phyloP scores from a whole-genome alignment of 768 basidiomycete genomes.

The Russula sp. region DNA sequence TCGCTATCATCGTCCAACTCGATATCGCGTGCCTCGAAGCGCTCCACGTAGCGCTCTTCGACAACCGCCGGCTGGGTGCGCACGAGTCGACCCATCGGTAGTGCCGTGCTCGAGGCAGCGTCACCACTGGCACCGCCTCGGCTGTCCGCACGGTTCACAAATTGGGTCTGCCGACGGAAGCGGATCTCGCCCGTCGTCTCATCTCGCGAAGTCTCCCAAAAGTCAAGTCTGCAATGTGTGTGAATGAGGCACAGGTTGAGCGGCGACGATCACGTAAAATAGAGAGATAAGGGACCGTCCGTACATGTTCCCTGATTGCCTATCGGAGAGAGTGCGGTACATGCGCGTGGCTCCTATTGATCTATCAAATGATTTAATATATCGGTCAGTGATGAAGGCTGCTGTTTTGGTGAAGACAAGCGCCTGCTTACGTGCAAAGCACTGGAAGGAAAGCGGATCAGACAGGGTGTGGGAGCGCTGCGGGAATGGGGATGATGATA shows the following conservation, averaged over 20 bases:
- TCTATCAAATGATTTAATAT: not conserved
- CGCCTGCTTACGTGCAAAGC: conserved; percentile 27
- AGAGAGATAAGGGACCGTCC: not conserved
- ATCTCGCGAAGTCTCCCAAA: conserved; percentile 28
- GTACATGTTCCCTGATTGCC: conserved; percentile 24
- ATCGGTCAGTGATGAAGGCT: not conserved
- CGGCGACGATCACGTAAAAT: not conserved
- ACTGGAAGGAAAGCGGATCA: conserved; percentile 10
- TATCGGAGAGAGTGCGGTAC: conserved; percentile 27
- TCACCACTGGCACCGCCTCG: not conserved
- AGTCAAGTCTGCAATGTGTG: conserved; percentile 24
- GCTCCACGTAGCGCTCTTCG: conserved; percentile 24
- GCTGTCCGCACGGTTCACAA: conserved; percentile 3
- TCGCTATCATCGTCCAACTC: conserved; percentile 22
- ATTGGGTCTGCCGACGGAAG: conserved; percentile 28
- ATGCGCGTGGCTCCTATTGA: conserved; percentile 29
- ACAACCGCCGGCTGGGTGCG: conserved; percentile 7
- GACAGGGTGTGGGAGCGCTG: conserved; percentile 5
- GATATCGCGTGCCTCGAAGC: conserved; percentile 28
- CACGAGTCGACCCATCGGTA: conserved; percentile 26
- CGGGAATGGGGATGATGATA: not conserved
- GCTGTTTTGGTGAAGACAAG: not conserved
- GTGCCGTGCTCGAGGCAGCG: conserved; percentile 15
- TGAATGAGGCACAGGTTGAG: not conserved
- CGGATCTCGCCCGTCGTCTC: conserved; percentile 29